Base-by-base conservation (phyloP, 1,139 yeast species). In the Scheffersomyces stambukii region DNA sequence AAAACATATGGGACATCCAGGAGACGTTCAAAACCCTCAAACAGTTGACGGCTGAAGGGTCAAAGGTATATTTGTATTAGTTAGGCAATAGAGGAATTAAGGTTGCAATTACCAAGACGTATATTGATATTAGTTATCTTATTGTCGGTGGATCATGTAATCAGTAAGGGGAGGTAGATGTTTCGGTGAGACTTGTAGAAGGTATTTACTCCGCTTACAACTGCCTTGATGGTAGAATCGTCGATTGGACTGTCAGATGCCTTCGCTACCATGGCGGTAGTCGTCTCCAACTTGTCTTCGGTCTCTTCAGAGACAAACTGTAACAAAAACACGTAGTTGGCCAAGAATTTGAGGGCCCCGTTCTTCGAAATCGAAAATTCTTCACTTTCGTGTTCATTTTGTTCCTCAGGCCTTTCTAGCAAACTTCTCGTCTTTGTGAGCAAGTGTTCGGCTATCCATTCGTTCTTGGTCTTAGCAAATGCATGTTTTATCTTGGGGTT, bases 1-100 rank as follows among this genome's bases (percentile, higher is more conserved):
- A 78, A 42, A 74, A 70, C 36, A 61, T 81, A 3, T 77, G 83
- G 77, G 89, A 81, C 37, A 56, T 65, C 21, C 57, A 60, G 20
- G 80, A 72, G 36, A 67, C 75, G 5, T 47, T 60, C 8, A 52
- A 52, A 13, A 55, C 65, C 4, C 46, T 75, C 32, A 68, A 66
- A 38, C 52, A 48, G 6, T 55, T 75, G 34, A 54, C 70, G 5
- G 54, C 54, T 23, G 42, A 52, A 5, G 71, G 75, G 4, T 56
- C 77, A 5, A 70, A 70, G 41, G 50, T 76, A 3, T 73, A 70
- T 46, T 54, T 75, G 19, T 75, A 73, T 45, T 75, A 51, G 33
- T 22, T 10, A 8, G 16, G n/a, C 12, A 17, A 6, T 15, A 11
- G 26, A 17, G 19, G 18, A 11, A 13, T 21, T 9, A 21, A 9